Conservation (phyloP, 164 flowering plant genomes). For the Sedum album region DNA sequence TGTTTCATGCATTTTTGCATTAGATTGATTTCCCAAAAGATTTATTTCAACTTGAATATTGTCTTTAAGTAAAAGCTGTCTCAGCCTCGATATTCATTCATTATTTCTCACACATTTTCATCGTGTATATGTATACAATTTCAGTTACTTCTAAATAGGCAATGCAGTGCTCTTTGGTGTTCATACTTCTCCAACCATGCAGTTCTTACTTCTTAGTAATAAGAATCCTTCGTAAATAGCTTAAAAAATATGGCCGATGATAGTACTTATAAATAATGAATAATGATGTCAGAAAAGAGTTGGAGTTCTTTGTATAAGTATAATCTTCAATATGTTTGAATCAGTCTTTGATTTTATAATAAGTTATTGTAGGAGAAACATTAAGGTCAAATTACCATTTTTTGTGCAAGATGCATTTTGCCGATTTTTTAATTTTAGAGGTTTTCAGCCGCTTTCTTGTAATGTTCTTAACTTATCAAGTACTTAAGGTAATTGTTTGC, state of each 20-base stretch:
- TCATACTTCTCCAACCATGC: neutral
- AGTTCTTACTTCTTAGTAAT: too few relatives aligned
- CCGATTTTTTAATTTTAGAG: neutral
- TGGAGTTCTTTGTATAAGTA: too few relatives aligned
- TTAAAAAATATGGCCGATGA: too few relatives aligned
- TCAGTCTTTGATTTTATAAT: too few relatives aligned
- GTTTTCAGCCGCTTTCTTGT: neutral
- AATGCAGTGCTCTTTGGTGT: neutral
- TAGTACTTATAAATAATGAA: too few relatives aligned
- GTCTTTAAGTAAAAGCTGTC: neutral
- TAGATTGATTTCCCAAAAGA: neutral
- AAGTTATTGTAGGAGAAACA: too few relatives aligned
- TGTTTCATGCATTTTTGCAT: neutral
- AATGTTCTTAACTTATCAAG: neutral
- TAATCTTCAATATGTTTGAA: too few relatives aligned
- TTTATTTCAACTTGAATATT: neutral
- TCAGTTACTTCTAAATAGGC: neutral
- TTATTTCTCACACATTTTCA: neutral
- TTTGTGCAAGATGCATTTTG: too few relatives aligned
- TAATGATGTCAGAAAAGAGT: too few relatives aligned
- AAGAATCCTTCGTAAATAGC: too few relatives aligned
- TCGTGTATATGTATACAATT: neutral
- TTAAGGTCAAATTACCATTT: too few relatives aligned
- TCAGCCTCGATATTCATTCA: neutral
- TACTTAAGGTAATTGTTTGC: neutral